Base-by-base conservation (phyloP, 139 green algal species). In the Auxenochlorella pyrenoidosa region DNA sequence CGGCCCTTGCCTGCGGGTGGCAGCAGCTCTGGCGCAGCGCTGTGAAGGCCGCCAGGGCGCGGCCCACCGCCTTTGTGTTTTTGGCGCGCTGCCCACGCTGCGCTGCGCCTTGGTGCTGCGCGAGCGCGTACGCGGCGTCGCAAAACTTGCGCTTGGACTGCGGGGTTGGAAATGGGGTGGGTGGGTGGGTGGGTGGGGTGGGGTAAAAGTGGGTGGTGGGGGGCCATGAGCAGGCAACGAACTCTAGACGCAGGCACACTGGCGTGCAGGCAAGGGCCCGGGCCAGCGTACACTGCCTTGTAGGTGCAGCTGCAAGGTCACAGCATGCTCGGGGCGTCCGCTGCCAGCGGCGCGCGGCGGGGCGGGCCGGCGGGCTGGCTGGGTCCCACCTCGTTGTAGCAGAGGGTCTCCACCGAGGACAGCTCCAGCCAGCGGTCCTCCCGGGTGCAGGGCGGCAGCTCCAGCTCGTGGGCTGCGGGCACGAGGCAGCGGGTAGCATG, bases 351-450 rank as follows among this genome's bases (percentile, higher is more conserved):
- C n/a, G n/a, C n/a, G n/a, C n/a, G n/a, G n/a, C n/a, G n/a, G n/a
- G n/a, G n/a, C n/a, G n/a, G n/a, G n/a, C n/a, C n/a, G n/a, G 10
- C 47, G 10, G 47, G 47, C 54, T 26, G 54, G 15, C 54, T 24
- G 10, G 26, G 4, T 2, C 63, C 63, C 63, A 71, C 54, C 66
- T 60, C 77, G 44, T 92, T 83, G 80, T 95, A 95, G 71, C 88
- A 88, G 47, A 88, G 82, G 12, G 87, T 87, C 87, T 95, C 93
- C 72, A 93, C 93, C 15, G 79, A 66, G 59, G 84, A 90, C 3
- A 95, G 88, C 32, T 73, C 18, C 68, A 95, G 90, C 58, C 19
- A 70, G 34, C 75, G 44, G 88, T 95, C 92, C 58, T 90, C 85
- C 0, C 81, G 79, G 13, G n/a, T 75, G 85, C 91, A 94, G 2